A percentile compares a stretch with the other conserved stretches of the same genome.
These are phyloP conservation scores for Candida dubliniensis DNA, from an alignment of 1,139 yeast species.

Conservation along the genomic window DNA sequence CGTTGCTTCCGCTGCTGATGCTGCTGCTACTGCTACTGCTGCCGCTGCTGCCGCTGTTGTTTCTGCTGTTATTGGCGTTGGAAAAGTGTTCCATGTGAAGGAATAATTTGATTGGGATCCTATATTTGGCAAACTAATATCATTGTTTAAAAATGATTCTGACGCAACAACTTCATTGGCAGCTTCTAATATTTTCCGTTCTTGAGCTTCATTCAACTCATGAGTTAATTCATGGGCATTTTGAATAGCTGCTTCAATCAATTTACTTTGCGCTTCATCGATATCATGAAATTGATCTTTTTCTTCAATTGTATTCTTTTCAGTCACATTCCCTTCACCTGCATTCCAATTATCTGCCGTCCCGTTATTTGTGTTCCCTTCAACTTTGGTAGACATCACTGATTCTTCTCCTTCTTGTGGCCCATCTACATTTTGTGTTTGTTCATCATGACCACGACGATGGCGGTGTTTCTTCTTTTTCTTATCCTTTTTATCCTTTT, in stretches of 20 bases:
- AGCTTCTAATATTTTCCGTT: slow-evolving; percentile 16
- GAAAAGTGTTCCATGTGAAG: too few relatives aligned
- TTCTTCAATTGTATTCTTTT: not conserved
- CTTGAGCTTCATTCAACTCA: not conserved
- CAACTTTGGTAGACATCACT: slow-evolving; percentile 64
- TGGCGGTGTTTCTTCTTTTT: slow-evolving; percentile 1
- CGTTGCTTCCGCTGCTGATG: too few relatives aligned
- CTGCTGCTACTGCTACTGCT: too few relatives aligned
- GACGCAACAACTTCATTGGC: slow-evolving; percentile 26
- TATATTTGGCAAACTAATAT: not conserved
- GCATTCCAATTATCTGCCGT: too few relatives aligned
- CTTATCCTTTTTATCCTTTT: not conserved
- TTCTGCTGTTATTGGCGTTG: too few relatives aligned
- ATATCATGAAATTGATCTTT: not conserved
- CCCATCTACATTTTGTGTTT: slow-evolving; percentile 30
- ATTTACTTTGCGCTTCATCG: not conserved
- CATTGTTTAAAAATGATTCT: not conserved
- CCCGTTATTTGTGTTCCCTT: too few relatives aligned
- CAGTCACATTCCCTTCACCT: not conserved
- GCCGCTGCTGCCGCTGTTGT: too few relatives aligned
- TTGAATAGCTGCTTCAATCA: slow-evolving; percentile 58
- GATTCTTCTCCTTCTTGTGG: slow-evolving; percentile 65
- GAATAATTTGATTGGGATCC: not conserved
- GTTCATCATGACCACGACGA: not conserved
- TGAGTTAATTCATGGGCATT: slow-evolving; percentile 55